Base-by-base conservation (phyloP, 345 rosid species). In the Odontarrhena argentea region DNA sequence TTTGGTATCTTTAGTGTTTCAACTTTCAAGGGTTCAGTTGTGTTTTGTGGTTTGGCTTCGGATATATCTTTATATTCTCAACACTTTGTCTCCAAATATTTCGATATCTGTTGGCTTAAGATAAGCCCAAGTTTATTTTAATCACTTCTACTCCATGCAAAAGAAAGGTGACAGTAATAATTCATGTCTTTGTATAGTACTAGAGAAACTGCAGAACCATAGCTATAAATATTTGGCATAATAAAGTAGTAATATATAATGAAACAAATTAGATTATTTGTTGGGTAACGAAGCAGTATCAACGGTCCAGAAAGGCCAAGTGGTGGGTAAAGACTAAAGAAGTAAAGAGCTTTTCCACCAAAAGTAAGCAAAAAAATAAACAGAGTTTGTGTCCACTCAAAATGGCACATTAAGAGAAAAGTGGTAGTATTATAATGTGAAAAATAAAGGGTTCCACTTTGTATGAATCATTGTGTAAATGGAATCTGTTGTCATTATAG, bases 401-500 rank as follows among this genome's bases (percentile, higher is more conserved):
- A 49, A 26, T 72, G 50, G 65, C 76, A 72, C 60, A 64, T 13
- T 41, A 49, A 53, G 55, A 70, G 10, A 35, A 71, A 65, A 38
- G 66, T 57, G 52, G 70, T 63, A 41, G 30, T 72, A 72, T 64
- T 11, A 22, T 63, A 71, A 56, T 64, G 46, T 64, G 38, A 64
- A 64, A 49, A 41, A 22, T 3, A 18, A 15, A 49, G 32, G 24
- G 46, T 41, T 72, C 66, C 59, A 72, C 70, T 48, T 56, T 72
- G 40, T 48, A 40, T 55, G 56, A 56, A 72, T 74, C 71, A 72
- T 77, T 74, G 49, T 70, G 78, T 30, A 77, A 71, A 69, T 76
- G 80, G 86, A 74, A 67, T 74, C 75, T 67, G 10, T 37, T 56
- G 72, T 80, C 81, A 48, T 44, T 77, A 71, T 37, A 71, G 74